These are phyloP conservation scores for Candida pseudocylindracea DNA, from an alignment of 1,139 yeast species.

Conservation along the genomic window DNA sequence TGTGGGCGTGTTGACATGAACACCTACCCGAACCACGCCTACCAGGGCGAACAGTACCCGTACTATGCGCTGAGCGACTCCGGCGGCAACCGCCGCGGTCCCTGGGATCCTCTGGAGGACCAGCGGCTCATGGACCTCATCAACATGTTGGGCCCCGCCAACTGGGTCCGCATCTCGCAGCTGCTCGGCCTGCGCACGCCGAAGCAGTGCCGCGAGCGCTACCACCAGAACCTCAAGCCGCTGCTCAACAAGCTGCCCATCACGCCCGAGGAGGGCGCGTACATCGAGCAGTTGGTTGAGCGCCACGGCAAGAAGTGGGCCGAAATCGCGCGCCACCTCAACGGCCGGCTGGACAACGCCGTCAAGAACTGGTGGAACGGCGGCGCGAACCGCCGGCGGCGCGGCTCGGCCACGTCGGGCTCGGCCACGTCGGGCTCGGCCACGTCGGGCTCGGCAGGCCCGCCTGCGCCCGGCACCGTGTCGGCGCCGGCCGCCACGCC, in stretches of 20 bases:
- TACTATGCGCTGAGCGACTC: too few species aligned
- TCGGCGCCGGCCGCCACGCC: too few species aligned
- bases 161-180: conserved; percentile 77
- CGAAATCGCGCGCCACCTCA: conserved; percentile 70
- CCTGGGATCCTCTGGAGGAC: conserved; percentile 84
- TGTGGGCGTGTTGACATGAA: too few species aligned
- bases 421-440: too few species aligned
- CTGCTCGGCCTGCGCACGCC: conserved; percentile 62
- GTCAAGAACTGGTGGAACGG: conserved; percentile 97
- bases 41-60: too few species aligned
- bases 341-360: conserved; percentile 78
- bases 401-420: conserved; percentile 1
- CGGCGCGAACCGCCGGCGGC: conserved; percentile 58
- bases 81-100: conserved; percentile 29
- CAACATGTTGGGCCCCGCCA: conserved; percentile 56
- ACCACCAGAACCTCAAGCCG: conserved; percentile 83
- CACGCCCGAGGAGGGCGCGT: conserved; percentile 61
- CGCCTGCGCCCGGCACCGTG: too few species aligned
- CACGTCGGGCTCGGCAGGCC: too few species aligned
- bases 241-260: conserved; percentile 65
- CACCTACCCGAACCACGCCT: too few species aligned
- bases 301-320: conserved; percentile 88
- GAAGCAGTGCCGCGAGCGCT: conserved; percentile 81
- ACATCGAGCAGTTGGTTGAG: conserved; percentile 59
- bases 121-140: conserved; percentile 48